Conservation (phyloP, 768 basidiomycete species). For the Psilocybe subaeruginosa region DNA sequence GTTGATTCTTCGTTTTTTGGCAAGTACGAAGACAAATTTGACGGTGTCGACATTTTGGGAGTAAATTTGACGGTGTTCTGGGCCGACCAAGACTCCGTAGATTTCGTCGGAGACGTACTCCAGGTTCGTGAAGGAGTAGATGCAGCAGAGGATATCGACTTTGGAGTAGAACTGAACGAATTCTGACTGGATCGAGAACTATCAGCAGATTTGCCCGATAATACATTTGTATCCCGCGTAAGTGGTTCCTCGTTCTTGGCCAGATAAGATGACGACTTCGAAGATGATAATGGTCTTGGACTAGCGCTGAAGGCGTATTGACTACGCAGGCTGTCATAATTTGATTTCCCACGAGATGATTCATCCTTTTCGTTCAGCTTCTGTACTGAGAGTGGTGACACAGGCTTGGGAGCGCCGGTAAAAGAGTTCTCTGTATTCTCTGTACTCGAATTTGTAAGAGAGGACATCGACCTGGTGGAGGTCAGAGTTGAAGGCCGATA, state of each 20-base stretch:
- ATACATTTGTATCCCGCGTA: background rate
- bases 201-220: background rate
- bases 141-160: background rate
- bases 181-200: background rate
- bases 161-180: background rate
- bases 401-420: background rate
- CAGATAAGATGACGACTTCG: constrained; percentile 6
- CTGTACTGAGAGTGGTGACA: background rate
- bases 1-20: background rate
- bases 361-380: background rate
- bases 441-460: constrained; percentile 1
- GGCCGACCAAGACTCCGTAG: background rate
- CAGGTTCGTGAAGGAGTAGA: background rate
- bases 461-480: constrained; percentile 11
- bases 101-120: background rate
- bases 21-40: background rate
- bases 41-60: background rate
- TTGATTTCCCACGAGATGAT: background rate
- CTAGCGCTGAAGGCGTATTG: constrained; percentile 7
- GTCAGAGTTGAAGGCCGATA: constrained; percentile 22
- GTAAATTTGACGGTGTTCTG: background rate
- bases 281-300: constrained; percentile 12
- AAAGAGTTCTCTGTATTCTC: constrained; percentile 3
- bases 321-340: background rate
- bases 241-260: constrained; percentile 8